A percentile compares a stretch with the other conserved stretches of the same genome.
These are phyloP conservation scores for Penicillium sp. DNA, from an alignment of 2,329 filamentous ascomycete genomes.

Conservation along the genomic window DNA sequence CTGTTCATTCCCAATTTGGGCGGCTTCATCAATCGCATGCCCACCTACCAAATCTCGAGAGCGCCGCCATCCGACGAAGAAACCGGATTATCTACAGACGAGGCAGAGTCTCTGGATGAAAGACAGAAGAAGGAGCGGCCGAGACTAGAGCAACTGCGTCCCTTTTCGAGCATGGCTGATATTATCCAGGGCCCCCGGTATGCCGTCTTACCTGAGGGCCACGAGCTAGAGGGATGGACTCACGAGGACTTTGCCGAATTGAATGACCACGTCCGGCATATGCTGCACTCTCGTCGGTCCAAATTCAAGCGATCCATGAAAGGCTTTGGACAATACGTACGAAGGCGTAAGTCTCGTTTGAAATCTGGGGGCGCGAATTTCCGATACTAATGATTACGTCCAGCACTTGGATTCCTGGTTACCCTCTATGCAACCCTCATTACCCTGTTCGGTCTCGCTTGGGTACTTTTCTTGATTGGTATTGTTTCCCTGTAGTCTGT, in stretches of 20 bases:
- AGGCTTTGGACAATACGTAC: slow-evolving; percentile 78
- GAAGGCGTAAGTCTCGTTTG: slow-evolving; percentile 55
- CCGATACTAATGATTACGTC: not conserved
- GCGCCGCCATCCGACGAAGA: slow-evolving; percentile 40
- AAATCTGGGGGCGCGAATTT: too few relatives aligned
- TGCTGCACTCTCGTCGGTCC: slow-evolving; percentile 78
- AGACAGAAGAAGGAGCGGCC: slow-evolving; percentile 29
- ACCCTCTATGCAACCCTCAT: slow-evolving; percentile 82
- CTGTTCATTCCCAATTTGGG: slow-evolving; percentile 84
- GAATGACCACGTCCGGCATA: slow-evolving; percentile 84
- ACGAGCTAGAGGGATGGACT: slow-evolving; percentile 72
- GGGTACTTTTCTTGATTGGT: slow-evolving; percentile 89
- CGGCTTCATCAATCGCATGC: slow-evolving; percentile 70
- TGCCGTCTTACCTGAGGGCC: slow-evolving; percentile 75
- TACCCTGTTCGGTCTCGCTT: slow-evolving; percentile 80
- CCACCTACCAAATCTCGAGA: slow-evolving; percentile 72
- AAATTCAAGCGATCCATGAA: slow-evolving; percentile 77
- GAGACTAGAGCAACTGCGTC: slow-evolving; percentile 28
- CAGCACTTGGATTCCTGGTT: slow-evolving; percentile 76
- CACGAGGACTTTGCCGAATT: slow-evolving; percentile 72
- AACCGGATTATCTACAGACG: slow-evolving; percentile 29
- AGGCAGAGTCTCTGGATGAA: slow-evolving; percentile 26
- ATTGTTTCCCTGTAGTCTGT: slow-evolving; percentile 15
- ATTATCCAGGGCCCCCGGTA: slow-evolving; percentile 70
- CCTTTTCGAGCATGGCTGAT: slow-evolving; percentile 65